Percentiles rank a stretch among this genome's conserved stretches.
phyloP scores from a whole-genome alignment of 306 rosid species.

The Dryas drummondii region DNA sequence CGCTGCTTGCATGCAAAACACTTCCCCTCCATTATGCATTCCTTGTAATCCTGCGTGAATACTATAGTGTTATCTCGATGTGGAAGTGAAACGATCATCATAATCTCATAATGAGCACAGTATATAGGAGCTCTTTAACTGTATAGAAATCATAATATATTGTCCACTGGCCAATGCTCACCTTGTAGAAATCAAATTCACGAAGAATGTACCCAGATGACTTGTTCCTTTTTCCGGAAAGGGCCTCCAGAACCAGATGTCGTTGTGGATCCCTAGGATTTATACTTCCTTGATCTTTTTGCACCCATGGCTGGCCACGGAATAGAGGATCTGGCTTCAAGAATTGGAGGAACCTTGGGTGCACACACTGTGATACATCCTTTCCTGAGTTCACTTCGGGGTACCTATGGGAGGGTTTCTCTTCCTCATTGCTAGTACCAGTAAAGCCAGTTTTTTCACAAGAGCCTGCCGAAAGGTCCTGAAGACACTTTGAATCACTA shows the following conservation, averaged over 20 bases:
- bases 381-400: slow-evolving; percentile 8
- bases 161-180: slow-evolving; percentile 11
- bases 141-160: not conserved
- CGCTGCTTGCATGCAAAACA: slow-evolving; percentile 37
- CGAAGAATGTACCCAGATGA: slow-evolving; percentile 34
- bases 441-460: slow-evolving; percentile 6
- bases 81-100: not conserved
- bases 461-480: not conserved
- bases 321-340: slow-evolving; percentile 37
- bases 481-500: slow-evolving; percentile 10
- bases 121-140: not conserved
- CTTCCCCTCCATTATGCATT: slow-evolving; percentile 19
- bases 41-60: slow-evolving; percentile 29
- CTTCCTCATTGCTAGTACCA: not conserved
- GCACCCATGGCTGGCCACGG: not conserved
- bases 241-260: slow-evolving; percentile 38
- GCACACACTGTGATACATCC: not conserved
- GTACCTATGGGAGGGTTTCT: slow-evolving; percentile 10
- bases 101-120: not conserved
- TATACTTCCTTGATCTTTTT: not conserved
- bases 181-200: slow-evolving; percentile 38
- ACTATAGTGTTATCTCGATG: not conserved
- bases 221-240: slow-evolving; percentile 28
- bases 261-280: slow-evolving; percentile 9
- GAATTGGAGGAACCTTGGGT: slow-evolving; percentile 22